Base-by-base conservation (phyloP, 768 basidiomycete genomes). In the Hypholoma sublateritium region DNA sequence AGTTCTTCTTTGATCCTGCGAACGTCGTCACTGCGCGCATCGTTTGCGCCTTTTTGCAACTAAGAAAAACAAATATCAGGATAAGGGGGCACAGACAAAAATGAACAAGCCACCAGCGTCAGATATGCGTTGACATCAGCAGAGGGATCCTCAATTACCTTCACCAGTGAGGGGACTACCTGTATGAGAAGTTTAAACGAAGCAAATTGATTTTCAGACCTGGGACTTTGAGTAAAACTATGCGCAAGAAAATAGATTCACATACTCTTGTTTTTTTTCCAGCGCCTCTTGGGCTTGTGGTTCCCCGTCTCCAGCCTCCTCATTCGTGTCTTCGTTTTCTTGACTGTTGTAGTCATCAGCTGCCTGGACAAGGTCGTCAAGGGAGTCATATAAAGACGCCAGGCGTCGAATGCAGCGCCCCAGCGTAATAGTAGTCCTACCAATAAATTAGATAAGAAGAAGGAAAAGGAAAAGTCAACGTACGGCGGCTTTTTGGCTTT, bases 1-100 rank as follows among this genome's bases (percentile, higher is more conserved):
- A 53, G 41, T 34, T 50, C 49, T 35, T 50, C 49, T 50, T 50
- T 50, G 5, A 50, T 17, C 8, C 49, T 32, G 4, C 49, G 32
- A 21, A 50, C 49, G 17, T 50, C 49, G 35, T 53, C 51, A 16
- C 51, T 53, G n/a, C 51, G 19, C 3, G 51, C 51, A 13, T 42
- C 28, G 14, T 53, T 53, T 14, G 39, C 51, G n/a, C 51, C 39
- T 12, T 39, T 35, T 41, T 36, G 36, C 11, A 22, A 16, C 49
- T 50, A 11, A 21, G 4, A 36, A 19, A 11, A 17, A 19, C 14
- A 19, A 50, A 3, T 11, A 21, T 32, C 17, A 35, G 11, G 35
- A 17, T 11, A 50, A 37, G 34, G 5, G 14, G 7, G 5, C 13
- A n/a, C n/a, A 35, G 13, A 19, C 21, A 35, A 35, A 35, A 50